These are phyloP conservation scores for Epichloe sylvatica DNA, from an alignment of 2,329 filamentous ascomycete genomes.

Conservation along the genomic window DNA sequence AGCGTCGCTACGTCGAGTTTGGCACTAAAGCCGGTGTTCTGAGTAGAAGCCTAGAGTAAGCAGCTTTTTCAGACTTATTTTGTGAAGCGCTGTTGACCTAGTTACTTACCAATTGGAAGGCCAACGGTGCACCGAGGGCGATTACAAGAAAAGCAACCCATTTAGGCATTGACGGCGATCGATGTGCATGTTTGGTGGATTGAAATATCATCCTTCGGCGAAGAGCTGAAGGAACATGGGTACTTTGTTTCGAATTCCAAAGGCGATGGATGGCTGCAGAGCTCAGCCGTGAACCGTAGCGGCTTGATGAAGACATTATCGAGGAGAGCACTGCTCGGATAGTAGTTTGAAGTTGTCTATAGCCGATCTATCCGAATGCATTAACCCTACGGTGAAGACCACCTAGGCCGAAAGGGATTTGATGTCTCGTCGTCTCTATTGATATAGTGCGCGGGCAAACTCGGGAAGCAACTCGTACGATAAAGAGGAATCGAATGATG, in stretches of 20 bases:
- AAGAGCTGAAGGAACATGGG: background rate
- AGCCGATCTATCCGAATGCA: too few species aligned
- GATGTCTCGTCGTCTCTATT: background rate
- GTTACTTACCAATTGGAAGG: conserved; percentile 2
- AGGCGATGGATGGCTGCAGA: background rate
- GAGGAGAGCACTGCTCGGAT: background rate
- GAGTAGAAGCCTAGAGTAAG: background rate
- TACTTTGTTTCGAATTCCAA: background rate
- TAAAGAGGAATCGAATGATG: background rate
- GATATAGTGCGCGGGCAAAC: background rate
- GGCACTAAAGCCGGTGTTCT: conserved; percentile 29
- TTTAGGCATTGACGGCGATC: background rate
- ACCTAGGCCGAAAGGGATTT: background rate
- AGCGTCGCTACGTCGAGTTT: conserved; percentile 54
- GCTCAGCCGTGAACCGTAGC: background rate
- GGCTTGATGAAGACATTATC: conserved; percentile 2
- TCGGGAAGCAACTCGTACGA: background rate
- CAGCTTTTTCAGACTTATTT: background rate
- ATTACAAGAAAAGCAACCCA: conserved; percentile 2
- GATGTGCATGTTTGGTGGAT: background rate
- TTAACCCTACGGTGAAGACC: too few species aligned
- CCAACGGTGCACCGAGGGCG: conserved; percentile 1
- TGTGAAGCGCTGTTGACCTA: background rate
- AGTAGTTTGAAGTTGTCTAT: too few species aligned
- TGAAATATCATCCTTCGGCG: background rate